Evolutionary conservation across 139 green algal species (phyloP).

Genomic region (Prasinococcaceae sp.): DNA sequence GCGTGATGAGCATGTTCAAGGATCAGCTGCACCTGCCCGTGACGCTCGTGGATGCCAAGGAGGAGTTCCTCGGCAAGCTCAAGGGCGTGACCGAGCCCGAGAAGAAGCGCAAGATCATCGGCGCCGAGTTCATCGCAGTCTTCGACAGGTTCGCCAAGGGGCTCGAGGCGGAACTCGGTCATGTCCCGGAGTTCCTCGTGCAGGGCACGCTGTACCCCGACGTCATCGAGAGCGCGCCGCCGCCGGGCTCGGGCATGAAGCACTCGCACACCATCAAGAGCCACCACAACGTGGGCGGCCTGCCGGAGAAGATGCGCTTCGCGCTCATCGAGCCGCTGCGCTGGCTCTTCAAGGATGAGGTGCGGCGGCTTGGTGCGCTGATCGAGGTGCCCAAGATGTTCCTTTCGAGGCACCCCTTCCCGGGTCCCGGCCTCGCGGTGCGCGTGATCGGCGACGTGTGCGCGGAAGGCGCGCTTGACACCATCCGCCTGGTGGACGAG

Average conservation of each 20-base stretch:
- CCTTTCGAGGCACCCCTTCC: slow-evolving; percentile 92
- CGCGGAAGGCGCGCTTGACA: slow-evolving; percentile 46
- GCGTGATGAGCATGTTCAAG: slow-evolving; percentile 90
- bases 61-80: slow-evolving; percentile 30
- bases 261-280: slow-evolving; percentile 99
- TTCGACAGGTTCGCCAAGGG: slow-evolving; percentile 71
- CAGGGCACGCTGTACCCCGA: slow-evolving; percentile 96
- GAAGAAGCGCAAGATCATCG: slow-evolving; percentile 93
- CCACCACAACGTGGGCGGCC: slow-evolving; percentile 97
- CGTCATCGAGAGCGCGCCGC: slow-evolving; percentile 96
- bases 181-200: slow-evolving; percentile 26
- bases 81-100: slow-evolving; percentile 82
- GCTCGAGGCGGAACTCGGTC: slow-evolving; percentile 52
- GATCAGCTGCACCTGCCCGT: slow-evolving; percentile 92
- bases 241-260: slow-evolving; percentile 82
- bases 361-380: slow-evolving; percentile 51
- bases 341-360: slow-evolving; percentile 95
- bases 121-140: slow-evolving; percentile 79
- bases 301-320: slow-evolving; percentile 94
- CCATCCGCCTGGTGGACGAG: slow-evolving; percentile 77
- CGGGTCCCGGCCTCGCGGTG: slow-evolving; percentile 87
- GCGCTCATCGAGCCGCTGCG: slow-evolving; percentile 92
- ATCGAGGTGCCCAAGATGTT: slow-evolving; percentile 62
- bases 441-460: slow-evolving; percentile 91
- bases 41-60: slow-evolving; percentile 61